Conservation (phyloP, 1,284 basidiomycete species). For the Erythrobasidium hasegawianum region DNA sequence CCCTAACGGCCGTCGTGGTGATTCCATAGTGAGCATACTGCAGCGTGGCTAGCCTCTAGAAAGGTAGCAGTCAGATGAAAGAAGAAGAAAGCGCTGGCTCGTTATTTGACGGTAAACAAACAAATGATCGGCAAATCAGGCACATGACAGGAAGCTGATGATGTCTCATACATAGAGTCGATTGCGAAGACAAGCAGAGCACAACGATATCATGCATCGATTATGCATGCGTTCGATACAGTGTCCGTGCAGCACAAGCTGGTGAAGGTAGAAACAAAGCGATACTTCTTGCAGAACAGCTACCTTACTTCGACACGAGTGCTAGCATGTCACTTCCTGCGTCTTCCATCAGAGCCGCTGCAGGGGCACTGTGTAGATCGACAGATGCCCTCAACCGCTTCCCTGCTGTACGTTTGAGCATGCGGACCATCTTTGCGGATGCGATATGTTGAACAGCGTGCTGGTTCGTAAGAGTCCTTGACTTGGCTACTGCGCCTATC, state of each 20-base stretch:
- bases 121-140: too few relatives aligned
- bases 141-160: too few relatives aligned
- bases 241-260: too few relatives aligned
- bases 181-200: too few relatives aligned
- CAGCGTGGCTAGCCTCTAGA: too few relatives aligned
- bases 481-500: background rate
- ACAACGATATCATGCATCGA: too few relatives aligned
- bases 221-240: too few relatives aligned
- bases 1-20: background rate
- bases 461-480: conserved; percentile 1
- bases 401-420: background rate
- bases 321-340: conserved; percentile 24
- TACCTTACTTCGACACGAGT: conserved; percentile 17
- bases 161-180: too few relatives aligned
- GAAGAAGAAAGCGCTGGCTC: too few relatives aligned
- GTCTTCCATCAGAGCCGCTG: conserved; percentile 20
- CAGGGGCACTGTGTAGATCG: conserved; percentile 21
- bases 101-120: too few relatives aligned
- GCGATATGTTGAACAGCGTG: background rate
- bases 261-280: too few relatives aligned
- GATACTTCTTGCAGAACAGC: background rate
- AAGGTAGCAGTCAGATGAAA: too few relatives aligned
- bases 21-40: background rate
- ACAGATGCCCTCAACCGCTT: conserved; percentile 17
- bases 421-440: background rate